Conservation (phyloP, 2,329 filamentous ascomycete species). For the Hypoxylon sp. region DNA sequence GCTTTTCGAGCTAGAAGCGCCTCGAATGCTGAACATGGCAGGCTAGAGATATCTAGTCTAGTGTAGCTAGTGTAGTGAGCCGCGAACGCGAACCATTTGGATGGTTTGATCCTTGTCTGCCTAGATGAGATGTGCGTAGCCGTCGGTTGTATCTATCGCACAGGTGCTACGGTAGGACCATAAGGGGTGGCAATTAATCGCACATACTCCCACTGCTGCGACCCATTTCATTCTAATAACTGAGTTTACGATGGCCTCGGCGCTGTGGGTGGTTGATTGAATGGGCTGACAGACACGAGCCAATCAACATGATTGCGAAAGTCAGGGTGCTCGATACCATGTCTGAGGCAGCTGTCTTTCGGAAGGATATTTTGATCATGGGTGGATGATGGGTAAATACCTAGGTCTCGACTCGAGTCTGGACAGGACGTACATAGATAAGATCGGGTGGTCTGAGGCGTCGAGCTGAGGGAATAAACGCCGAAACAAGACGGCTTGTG, state of each 20-base stretch:
- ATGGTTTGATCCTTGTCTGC: conserved; percentile 16
- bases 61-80: conserved; percentile 14
- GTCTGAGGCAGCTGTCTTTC: conserved; percentile 27
- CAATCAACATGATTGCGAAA: conserved; percentile 11
- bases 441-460: conserved; percentile 35
- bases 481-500: conserved; percentile 42
- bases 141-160: conserved; percentile 11
- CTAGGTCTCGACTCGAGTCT: conserved; percentile 1
- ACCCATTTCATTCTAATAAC: conserved; percentile 19
- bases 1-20: conserved; percentile 16
- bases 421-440: conserved; percentile 17
- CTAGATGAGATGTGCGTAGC: conserved; percentile 21
- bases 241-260: conserved; percentile 11
- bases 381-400: conserved; percentile 1
- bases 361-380: conserved; percentile 22
- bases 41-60: conserved; percentile 4
- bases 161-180: conserved; percentile 15
- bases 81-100: conserved; percentile 26
- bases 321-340: conserved; percentile 15
- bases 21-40: conserved; percentile 17
- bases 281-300: conserved; percentile 7
- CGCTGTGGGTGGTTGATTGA: conserved; percentile 23
- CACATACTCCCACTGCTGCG: conserved; percentile 33
- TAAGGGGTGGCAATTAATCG: conserved; percentile 22
- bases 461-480: conserved; percentile 45